A percentile compares a stretch with the other conserved stretches of the same genome.
phyloP scores from a whole-genome alignment of 2,329 filamentous ascomycete species.

The Stagonosporopsis rhizophila region DNA sequence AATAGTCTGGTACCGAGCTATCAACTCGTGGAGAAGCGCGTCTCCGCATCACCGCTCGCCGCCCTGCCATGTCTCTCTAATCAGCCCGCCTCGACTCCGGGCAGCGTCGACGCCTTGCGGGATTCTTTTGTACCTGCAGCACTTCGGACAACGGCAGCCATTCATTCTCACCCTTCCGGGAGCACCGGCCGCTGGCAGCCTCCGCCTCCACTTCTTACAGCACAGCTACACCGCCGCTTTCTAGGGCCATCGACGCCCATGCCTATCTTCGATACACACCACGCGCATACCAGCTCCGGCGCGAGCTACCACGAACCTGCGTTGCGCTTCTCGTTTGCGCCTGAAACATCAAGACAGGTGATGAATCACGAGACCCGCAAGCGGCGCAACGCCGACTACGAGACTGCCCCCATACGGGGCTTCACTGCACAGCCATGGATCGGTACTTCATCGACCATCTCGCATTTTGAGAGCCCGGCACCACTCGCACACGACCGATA shows the following conservation, averaged over 20 bases:
- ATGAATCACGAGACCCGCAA: slow-evolving; percentile 45
- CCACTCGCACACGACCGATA: slow-evolving; percentile 61
- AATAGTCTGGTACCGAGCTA: slow-evolving; percentile 17
- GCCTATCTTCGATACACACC: slow-evolving; percentile 37
- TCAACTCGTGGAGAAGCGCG: slow-evolving; percentile 11
- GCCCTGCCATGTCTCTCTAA: slow-evolving; percentile 31
- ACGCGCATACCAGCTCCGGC: slow-evolving; percentile 24
- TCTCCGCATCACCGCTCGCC: slow-evolving; percentile 21
- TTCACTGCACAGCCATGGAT: slow-evolving; percentile 30
- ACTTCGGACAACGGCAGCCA: neutral
- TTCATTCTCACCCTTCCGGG: slow-evolving; percentile 20
- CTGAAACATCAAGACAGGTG: slow-evolving; percentile 41
- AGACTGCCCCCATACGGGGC: slow-evolving; percentile 23
- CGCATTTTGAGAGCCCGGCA: slow-evolving; percentile 47
- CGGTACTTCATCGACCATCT: slow-evolving; percentile 29
- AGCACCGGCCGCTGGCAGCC: slow-evolving; percentile 30
- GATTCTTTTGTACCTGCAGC: neutral
- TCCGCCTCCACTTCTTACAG: slow-evolving; percentile 27
- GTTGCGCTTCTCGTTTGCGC: slow-evolving; percentile 32
- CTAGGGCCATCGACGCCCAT: slow-evolving; percentile 31
- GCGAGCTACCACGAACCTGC: slow-evolving; percentile 30
- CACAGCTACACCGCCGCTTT: slow-evolving; percentile 21
- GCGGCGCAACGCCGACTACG: slow-evolving; percentile 30
- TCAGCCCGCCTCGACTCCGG: slow-evolving; percentile 9
- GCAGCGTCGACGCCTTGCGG: slow-evolving; percentile 5